phyloP scores from a whole-genome alignment of 192 early-diverging fungal species.

The Gonapodya sp. region DNA sequence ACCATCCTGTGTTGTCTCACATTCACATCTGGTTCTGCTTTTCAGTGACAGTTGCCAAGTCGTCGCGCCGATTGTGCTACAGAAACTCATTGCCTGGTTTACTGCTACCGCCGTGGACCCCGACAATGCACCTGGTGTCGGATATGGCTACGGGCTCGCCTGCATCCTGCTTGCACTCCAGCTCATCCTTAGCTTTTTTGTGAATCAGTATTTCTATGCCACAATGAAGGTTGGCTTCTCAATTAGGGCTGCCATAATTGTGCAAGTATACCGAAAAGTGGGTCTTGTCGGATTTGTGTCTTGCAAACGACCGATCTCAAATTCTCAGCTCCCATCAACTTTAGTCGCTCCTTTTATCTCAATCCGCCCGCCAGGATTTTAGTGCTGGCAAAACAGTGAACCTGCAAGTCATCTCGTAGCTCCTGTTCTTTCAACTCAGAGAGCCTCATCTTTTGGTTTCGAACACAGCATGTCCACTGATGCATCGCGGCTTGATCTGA shows the following conservation, averaged over 20 bases:
- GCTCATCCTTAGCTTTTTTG: not conserved
- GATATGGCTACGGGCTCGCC: not conserved
- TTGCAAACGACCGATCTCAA: too few relatives aligned
- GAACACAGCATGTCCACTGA: not conserved
- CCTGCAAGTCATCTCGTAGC: not conserved
- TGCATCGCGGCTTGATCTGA: slow-evolving; percentile 1
- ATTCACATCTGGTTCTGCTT: too few relatives aligned
- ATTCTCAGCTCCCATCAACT: too few relatives aligned
- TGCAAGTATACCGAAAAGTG: not conserved
- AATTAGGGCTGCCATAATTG: not conserved
- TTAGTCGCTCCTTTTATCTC: slow-evolving; percentile 1
- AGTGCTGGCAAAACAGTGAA: slow-evolving; percentile 4
- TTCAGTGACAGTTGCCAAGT: not conserved
- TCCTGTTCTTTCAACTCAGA: not conserved
- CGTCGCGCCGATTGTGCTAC: not conserved
- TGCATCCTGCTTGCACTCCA: not conserved
- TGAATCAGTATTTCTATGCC: not conserved
- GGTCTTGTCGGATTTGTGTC: too few relatives aligned
- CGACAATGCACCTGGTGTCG: too few relatives aligned
- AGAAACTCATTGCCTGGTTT: not conserved
- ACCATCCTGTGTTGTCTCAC: not conserved
- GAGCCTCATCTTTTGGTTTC: not conserved
- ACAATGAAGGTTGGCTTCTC: slow-evolving; percentile 6
- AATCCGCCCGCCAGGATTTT: not conserved
- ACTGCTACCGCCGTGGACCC: not conserved